These are phyloP conservation scores for Sclerotinia minor DNA, from an alignment of 2,329 filamentous ascomycete species.

Conservation along the genomic window DNA sequence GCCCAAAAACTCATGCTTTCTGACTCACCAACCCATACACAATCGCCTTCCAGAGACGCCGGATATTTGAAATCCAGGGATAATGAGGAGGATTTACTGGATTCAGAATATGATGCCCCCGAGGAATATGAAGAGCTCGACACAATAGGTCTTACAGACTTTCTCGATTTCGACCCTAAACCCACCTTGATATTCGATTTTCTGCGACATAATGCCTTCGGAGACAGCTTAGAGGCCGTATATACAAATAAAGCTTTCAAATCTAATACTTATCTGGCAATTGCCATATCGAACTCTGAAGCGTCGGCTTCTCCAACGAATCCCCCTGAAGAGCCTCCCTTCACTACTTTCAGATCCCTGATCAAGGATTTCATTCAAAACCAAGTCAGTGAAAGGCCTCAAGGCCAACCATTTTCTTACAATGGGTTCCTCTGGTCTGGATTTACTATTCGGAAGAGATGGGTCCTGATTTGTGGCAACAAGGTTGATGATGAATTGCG, in stretches of 20 bases:
- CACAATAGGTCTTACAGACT: slow-evolving; percentile 47
- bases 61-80: slow-evolving; percentile 1
- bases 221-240: slow-evolving; percentile 53
- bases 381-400: background rate
- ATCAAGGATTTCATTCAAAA: slow-evolving; percentile 16
- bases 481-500: slow-evolving; percentile 17
- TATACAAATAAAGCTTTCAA: slow-evolving; percentile 58
- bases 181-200: slow-evolving; percentile 71
- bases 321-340: background rate
- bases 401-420: slow-evolving; percentile 7
- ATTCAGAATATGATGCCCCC: slow-evolving; percentile 7
- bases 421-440: slow-evolving; percentile 19
- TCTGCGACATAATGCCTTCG: slow-evolving; percentile 3
- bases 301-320: background rate
- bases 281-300: background rate
- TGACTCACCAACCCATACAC: slow-evolving; percentile 18
- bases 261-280: background rate
- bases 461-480: slow-evolving; percentile 22
- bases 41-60: slow-evolving; percentile 10
- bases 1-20: slow-evolving; percentile 23
- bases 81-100: slow-evolving; percentile 12
- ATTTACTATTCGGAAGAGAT: slow-evolving; percentile 14
- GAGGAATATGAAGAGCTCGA: slow-evolving; percentile 4
- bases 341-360: slow-evolving; percentile 9
- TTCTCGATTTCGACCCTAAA: slow-evolving; percentile 71